phyloP scores from a whole-genome alignment of 768 basidiomycete genomes.

The Leccinum variicolor region DNA sequence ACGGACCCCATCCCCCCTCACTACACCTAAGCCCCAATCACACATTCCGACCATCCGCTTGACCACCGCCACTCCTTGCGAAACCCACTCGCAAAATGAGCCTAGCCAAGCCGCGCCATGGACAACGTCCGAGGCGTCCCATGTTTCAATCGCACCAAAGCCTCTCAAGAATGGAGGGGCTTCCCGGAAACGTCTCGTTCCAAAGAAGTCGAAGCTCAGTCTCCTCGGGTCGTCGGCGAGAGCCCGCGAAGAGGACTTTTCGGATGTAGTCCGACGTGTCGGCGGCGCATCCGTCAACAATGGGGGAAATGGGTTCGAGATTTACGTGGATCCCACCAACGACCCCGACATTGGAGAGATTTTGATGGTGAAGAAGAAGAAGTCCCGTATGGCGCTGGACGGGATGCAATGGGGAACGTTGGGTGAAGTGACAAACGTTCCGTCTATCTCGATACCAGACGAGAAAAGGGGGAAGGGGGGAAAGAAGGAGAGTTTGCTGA shows the following conservation, averaged over 20 bases:
- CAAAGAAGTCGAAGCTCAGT: slow-evolving; percentile 67
- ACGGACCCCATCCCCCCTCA: slow-evolving; percentile 26
- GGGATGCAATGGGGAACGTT: slow-evolving; percentile 54
- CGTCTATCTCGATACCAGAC: slow-evolving; percentile 25
- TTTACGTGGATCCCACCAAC: slow-evolving; percentile 61
- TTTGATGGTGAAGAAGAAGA: slow-evolving; percentile 75
- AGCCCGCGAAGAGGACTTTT: slow-evolving; percentile 45
- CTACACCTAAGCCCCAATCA: slow-evolving; percentile 28
- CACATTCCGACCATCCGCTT: slow-evolving; percentile 64
- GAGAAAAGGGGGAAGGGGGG: slow-evolving; percentile 39
- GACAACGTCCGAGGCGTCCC: slow-evolving; percentile 10
- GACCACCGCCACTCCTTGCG: slow-evolving; percentile 63
- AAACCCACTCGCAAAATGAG: slow-evolving; percentile 36
- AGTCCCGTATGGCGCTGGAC: slow-evolving; percentile 57
- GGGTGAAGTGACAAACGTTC: slow-evolving; percentile 60
- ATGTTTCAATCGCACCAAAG: slow-evolving; percentile 31
- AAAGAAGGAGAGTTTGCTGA: slow-evolving; percentile 32
- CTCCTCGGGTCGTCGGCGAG: slow-evolving; percentile 37
- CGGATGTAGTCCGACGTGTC: slow-evolving; percentile 56
- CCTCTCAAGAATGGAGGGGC: slow-evolving; percentile 8
- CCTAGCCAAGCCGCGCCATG: slow-evolving; percentile 26
- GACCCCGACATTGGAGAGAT: slow-evolving; percentile 70
- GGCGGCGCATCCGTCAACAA: slow-evolving; percentile 23
- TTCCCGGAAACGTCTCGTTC: slow-evolving; percentile 54
- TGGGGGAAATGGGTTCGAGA: slow-evolving; percentile 59